A percentile compares a stretch with the other conserved stretches of the same genome.
phyloP scores from a whole-genome alignment of 164 flowering plant genomes.

The Aristolochia californica region DNA sequence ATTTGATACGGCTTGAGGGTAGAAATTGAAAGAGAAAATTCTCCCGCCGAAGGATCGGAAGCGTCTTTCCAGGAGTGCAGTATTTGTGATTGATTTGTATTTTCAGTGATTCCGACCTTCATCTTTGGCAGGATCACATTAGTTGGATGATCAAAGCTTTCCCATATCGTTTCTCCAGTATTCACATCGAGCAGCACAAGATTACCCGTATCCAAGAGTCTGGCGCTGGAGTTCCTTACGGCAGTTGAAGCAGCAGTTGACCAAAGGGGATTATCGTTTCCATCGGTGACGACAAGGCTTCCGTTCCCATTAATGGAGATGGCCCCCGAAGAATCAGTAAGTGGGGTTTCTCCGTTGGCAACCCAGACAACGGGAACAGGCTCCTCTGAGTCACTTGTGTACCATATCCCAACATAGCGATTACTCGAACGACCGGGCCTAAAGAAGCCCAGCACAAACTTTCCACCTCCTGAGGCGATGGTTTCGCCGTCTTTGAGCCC shows the following conservation, averaged over 20 bases:
- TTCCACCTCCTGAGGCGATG: too few relatives aligned
- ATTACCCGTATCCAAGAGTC: conserved; percentile 43
- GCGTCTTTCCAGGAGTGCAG: background rate
- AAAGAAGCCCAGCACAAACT: too few relatives aligned
- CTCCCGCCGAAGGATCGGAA: background rate
- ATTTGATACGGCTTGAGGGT: background rate
- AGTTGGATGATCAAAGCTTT: conserved; percentile 17
- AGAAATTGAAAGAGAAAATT: background rate
- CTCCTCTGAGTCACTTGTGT: background rate
- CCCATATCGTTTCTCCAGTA: conserved; percentile 27
- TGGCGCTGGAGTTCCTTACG: too few relatives aligned
- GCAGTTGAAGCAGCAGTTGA: conserved; percentile 18
- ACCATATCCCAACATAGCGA: too few relatives aligned
- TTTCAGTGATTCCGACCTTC: background rate
- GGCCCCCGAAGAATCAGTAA: conserved; percentile 25
- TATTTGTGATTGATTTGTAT: background rate
- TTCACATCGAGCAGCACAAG: conserved; percentile 15
- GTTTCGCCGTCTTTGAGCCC: too few relatives aligned
- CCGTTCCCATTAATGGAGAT: conserved; percentile 14
- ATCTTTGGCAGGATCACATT: background rate
- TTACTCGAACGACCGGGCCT: too few relatives aligned
- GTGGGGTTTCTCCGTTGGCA: conserved; percentile 38
- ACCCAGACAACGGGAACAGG: conserved; percentile 32
- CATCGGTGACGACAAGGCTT: conserved; percentile 11
- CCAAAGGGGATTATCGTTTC: conserved; percentile 14